Evolutionary conservation across 1,139 yeast species (phyloP), one percentile per base, ranked within the genome.

Genomic region (Meyerozyma athensensis): DNA sequence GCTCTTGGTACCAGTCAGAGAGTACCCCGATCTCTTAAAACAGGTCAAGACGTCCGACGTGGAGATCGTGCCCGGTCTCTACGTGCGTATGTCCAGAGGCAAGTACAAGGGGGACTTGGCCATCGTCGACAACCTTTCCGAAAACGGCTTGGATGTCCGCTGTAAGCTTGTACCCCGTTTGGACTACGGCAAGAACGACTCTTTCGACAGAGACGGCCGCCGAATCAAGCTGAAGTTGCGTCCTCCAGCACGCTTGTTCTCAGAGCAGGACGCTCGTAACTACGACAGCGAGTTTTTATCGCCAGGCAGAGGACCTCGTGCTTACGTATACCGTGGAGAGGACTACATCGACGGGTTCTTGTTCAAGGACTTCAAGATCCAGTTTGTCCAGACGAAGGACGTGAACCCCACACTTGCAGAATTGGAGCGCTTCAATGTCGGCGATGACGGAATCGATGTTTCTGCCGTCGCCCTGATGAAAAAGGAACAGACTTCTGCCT

Each of bases 51-150:
- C 95, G 0, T 78, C 87, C 36, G 97, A 89, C 53, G 85, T 87
- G 22, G 92, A 87, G 52, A 68, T 92, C 26, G 82, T 81, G 26
- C 97, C 96, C 5, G 98, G 98, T 14, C 80, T 90, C 22, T 92
- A 90, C 57, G 95, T 92, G 31, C 76, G 98, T 49, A 77, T 92
- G 47, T 83, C 86, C 52, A 77, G 96, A 47, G 97, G 98, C 46
- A 84, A 84, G 55, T 90, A 90, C 59, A 86, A 86, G 54, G 94
- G 94, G 30, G 98, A 92, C 59, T 72, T 92, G 47, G 98, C 97
- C 16, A 77, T 87, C 40, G 96, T 92, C 40, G 96, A 89, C 52
- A 89, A 90, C 54, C 74, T 94, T 47, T 86, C 95, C 40, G 97
- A 92, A 56, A 90, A 87, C 56, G 97, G 96, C 38, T 73, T 94